Conservation (phyloP, 2,329 filamentous ascomycete genomes). For the Sarocladiaceae sp. region DNA sequence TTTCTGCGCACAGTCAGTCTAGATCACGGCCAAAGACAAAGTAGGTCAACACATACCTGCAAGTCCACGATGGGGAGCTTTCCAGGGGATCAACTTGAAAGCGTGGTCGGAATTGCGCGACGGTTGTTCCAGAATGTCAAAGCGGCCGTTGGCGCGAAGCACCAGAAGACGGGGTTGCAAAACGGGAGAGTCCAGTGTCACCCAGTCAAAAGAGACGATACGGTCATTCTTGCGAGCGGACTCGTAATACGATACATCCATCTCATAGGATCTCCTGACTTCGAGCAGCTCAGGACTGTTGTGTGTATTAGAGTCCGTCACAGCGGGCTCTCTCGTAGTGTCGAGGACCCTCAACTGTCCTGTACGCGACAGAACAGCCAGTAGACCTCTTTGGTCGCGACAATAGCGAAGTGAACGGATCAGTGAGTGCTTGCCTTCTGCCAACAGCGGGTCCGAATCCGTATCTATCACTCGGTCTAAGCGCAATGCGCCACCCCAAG, state of each 20-base stretch:
- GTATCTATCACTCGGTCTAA: constrained; percentile 52
- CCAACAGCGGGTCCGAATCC: constrained; percentile 41
- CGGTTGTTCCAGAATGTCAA: constrained; percentile 57
- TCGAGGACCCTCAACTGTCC: constrained; percentile 58
- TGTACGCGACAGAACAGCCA: constrained; percentile 55
- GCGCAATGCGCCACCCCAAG: constrained; percentile 56
- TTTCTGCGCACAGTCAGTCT: constrained; percentile 29
- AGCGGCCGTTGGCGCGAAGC: constrained; percentile 52
- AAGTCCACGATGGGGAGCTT: constrained; percentile 49
- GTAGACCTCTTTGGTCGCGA: constrained; percentile 52
- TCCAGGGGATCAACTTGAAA: constrained; percentile 56
- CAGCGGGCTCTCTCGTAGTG: constrained; percentile 45
- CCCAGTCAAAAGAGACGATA: constrained; percentile 64
- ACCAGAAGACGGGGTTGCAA: constrained; percentile 53
- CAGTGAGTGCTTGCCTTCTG: constrained; percentile 52
- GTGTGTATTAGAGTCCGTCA: constrained; percentile 16
- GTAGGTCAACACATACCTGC: constrained; percentile 33
- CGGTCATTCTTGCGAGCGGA: constrained; percentile 47
- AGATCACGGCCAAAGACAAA: background rate
- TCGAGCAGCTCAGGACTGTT: constrained; percentile 53
- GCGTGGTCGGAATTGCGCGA: constrained; percentile 51
- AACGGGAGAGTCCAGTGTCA: constrained; percentile 50
- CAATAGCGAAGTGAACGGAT: constrained; percentile 59
- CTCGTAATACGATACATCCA: constrained; percentile 53
- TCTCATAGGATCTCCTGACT: constrained; percentile 53